Evolutionary conservation across 208 protist species (phyloP), one percentile per base, ranked within the genome.

Genomic region (Trypanosoma congolense): DNA sequence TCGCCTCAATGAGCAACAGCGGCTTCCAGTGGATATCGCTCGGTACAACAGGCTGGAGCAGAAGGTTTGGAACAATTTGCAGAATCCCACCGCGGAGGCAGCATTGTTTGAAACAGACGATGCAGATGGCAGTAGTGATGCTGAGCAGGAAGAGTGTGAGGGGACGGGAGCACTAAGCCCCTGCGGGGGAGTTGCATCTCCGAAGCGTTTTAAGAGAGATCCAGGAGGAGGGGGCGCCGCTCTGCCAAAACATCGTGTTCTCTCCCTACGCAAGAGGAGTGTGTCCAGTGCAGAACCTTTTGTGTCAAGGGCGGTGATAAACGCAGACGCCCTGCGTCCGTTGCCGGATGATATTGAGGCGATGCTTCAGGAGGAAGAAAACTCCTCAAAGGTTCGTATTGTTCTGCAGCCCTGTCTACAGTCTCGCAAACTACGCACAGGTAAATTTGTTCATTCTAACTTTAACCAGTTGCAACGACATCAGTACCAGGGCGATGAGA

Each of bases 371-470:
- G 83, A 92, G 61, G 87, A 94, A 57, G 75, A 80, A 48, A 57
- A 30, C 21, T 70, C 87, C 8, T 80, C 76, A 31, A 66, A 66
- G 2, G 65, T 94, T 50, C 78, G 77, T n/a, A 78, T 94, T 25
- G 83, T 92, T 3, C 75, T 94, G 42, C 83, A 94, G 65, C 87
- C 83, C 1, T 66, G 76, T 9, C 65, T 92, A 16, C 70, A 79
- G 6, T 69, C 73, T 40, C 89, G 85, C 42, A 57, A 70, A 19
- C 57, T 47, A 26, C 22, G 35, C 16, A 47, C 44, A n/a, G n/a
- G n/a, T n/a, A n/a, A n/a, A n/a, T n/a, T n/a, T 24, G 18, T 9
- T 16, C 22, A 29, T 46, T 38, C 41, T 24, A 14, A 53, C 25
- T 21, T 43, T 18, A 25, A 28, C 25, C 24, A 60, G 30, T 26